These are phyloP conservation scores for Fusarium pilosicola DNA, from an alignment of 2,329 filamentous ascomycete genomes.

Conservation along the genomic window DNA sequence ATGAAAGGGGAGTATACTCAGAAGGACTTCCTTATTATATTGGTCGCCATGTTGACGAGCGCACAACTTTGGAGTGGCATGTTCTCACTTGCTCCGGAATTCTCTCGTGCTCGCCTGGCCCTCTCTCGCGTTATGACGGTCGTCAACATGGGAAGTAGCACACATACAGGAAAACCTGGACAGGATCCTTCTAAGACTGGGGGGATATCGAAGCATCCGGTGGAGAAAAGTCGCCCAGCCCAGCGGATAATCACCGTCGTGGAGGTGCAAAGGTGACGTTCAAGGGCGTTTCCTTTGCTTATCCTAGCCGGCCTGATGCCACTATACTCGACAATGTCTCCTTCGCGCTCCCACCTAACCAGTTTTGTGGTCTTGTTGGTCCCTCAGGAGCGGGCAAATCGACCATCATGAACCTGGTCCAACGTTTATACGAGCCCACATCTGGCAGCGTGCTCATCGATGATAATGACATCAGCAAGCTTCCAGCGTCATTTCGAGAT, in stretches of 20 bases:
- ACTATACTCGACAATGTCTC: slow-evolving; percentile 66
- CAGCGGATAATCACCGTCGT: slow-evolving; percentile 23
- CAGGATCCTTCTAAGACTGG: slow-evolving; percentile 16
- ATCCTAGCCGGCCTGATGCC: slow-evolving; percentile 68
- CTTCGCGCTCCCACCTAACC: slow-evolving; percentile 65
- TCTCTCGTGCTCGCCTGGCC: not conserved
- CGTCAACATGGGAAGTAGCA: not conserved
- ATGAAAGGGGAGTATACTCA: not conserved
- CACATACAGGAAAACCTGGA: slow-evolving; percentile 21
- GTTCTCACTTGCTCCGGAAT: not conserved
- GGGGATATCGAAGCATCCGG: slow-evolving; percentile 53
- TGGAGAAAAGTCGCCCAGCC: slow-evolving; percentile 38
- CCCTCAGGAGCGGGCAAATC: slow-evolving; percentile 74
- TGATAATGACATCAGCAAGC: slow-evolving; percentile 56
- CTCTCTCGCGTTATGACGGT: not conserved
- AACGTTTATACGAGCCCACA: slow-evolving; percentile 59
- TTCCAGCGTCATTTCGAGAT: slow-evolving; percentile 56
- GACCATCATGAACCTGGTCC: slow-evolving; percentile 67
- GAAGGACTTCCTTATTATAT: not conserved
- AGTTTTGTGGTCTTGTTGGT: slow-evolving; percentile 72
- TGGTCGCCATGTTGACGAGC: not conserved
- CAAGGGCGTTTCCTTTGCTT: slow-evolving; percentile 69
- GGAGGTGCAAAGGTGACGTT: slow-evolving; percentile 63
- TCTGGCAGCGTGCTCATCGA: slow-evolving; percentile 55
- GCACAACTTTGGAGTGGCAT: not conserved